Evolutionary conservation across 1,139 yeast species (phyloP).

Genomic region (Zygoascus sp.): DNA sequence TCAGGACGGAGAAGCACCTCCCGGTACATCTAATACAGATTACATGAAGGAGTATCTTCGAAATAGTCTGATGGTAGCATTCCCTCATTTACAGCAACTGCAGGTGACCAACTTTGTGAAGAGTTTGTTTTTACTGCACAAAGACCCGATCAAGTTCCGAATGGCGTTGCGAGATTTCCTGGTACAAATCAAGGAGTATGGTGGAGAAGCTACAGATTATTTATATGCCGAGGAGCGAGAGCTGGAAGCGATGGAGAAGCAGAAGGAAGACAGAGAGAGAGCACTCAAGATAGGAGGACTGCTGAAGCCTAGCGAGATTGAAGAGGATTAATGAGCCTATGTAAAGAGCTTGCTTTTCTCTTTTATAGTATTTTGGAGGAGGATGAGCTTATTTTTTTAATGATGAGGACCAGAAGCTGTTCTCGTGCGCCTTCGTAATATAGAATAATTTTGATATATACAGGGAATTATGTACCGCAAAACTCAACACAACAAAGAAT

Average conservation of each 20-base stretch:
- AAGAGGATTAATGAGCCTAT: conserved; percentile 49
- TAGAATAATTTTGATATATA: conserved; percentile 1
- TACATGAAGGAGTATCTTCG: conserved; percentile 80
- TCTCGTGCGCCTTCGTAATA: not conserved
- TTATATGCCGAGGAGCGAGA: conserved; percentile 93
- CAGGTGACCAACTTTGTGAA: conserved; percentile 79
- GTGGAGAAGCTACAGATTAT: conserved; percentile 92
- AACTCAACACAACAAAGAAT: no score
- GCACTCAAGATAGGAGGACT: conserved; percentile 91
- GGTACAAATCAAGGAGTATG: conserved; percentile 91
- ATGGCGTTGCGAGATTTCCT: conserved; percentile 90
- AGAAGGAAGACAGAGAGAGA: conserved; percentile 65
- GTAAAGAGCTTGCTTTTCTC: no score
- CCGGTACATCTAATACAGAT: conserved; percentile 75
- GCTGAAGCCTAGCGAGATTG: conserved; percentile 94
- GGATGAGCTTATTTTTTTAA: no score
- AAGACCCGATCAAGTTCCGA: conserved; percentile 71
- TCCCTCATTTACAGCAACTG: conserved; percentile 80
- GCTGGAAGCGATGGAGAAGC: conserved; percentile 64
- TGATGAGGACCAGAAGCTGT: no score
- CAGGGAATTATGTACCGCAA: conserved; percentile 2
- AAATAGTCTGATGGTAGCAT: conserved; percentile 76
- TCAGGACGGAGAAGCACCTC: conserved; percentile 59
- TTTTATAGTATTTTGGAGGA: no score
- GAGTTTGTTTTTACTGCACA: conserved; percentile 65